Conservation (phyloP, 1,284 basidiomycete genomes). For the Cutaneotrichosporon sp. region DNA sequence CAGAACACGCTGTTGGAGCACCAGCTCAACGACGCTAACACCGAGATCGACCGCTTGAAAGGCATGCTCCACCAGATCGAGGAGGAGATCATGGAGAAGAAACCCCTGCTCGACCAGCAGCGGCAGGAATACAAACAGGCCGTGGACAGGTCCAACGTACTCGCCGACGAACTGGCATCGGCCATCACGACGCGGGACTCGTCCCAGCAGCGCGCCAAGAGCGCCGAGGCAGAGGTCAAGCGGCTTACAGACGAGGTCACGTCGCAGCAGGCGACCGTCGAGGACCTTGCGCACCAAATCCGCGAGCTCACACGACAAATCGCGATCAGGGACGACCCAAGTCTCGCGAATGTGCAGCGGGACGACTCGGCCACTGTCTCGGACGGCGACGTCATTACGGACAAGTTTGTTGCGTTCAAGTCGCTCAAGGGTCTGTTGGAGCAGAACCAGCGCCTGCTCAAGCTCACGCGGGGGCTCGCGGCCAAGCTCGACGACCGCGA, state of each 20-base stretch:
- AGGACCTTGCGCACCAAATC: conserved; percentile 82
- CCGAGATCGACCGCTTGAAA: conserved; percentile 76
- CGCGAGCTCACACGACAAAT: conserved; percentile 72
- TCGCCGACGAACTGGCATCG: conserved; percentile 67
- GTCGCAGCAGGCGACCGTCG: conserved; percentile 68
- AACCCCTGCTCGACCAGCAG: conserved; percentile 79
- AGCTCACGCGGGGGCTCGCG: conserved; percentile 73
- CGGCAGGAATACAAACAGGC: conserved; percentile 75
- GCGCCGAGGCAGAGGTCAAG: conserved; percentile 57
- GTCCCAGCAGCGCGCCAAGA: conserved; percentile 40
- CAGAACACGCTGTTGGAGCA: conserved; percentile 80
- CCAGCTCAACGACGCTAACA: conserved; percentile 66
- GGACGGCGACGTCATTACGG: conserved; percentile 74
- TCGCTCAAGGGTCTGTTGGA: conserved; percentile 74
- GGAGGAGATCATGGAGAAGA: conserved; percentile 80
- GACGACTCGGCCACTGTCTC: conserved; percentile 48
- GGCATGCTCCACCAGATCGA: conserved; percentile 54
- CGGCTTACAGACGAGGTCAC: conserved; percentile 64
- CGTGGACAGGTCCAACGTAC: conserved; percentile 66
- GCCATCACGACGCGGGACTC: conserved; percentile 63
- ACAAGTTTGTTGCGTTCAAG: conserved; percentile 81
- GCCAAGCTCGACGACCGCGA: conserved; percentile 58
- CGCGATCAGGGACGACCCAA: conserved; percentile 72
- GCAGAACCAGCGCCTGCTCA: conserved; percentile 78
- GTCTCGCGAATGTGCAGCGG: conserved; percentile 65